Evolutionary conservation across 2,329 filamentous ascomycete genomes (phyloP), one percentile per base, ranked within the genome.

Genomic region (Beauveria scarabaeidicola): DNA sequence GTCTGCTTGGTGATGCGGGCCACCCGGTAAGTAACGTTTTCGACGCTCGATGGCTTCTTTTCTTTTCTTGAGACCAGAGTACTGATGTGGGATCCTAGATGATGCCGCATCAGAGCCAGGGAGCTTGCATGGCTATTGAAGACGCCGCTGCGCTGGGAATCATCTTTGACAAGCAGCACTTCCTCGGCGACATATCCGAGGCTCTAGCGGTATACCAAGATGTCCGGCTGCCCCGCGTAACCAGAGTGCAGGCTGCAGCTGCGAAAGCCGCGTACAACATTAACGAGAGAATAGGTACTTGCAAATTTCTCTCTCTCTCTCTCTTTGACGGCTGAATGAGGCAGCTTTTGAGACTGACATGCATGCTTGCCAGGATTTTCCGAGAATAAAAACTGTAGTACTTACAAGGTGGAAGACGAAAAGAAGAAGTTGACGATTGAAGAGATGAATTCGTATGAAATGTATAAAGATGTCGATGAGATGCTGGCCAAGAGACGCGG

Each of bases 51-150:
- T 15, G 3, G 19, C 23, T 25, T 5, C 5, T 17, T 51, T 36
- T 4, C 2, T 10, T 6, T 21, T n/a, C 1, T 19, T 9, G 7
- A 21, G n/a, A 13, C 2, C 21, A 11, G 3, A 29, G 21, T 53
- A 4, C 58, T 54, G 23, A 59, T 19, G n/a, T 62, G 47, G 29
- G 11, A 36, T n/a, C 4, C n/a, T n/a, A 73, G 70, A 86, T 86
- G 82, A 83, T 88, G 80, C 84, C 85, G 1, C 79, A 89, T 66
- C 86, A 88, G 67, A 85, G 81, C 60, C 86, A 89, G 69, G 86
- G 86, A 4, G 85, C 85, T 0, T 86, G 84, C 64, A 86, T 85
- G 83, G 84, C 85, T 0, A 86, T 87, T 48, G 85, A 88, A 67
- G 85, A 88, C 61, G 82, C 83, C 0, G 85, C 81, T 0, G 82